phyloP scores from a whole-genome alignment of 306 rosid genomes.

The Cucurbita pepo region DNA sequence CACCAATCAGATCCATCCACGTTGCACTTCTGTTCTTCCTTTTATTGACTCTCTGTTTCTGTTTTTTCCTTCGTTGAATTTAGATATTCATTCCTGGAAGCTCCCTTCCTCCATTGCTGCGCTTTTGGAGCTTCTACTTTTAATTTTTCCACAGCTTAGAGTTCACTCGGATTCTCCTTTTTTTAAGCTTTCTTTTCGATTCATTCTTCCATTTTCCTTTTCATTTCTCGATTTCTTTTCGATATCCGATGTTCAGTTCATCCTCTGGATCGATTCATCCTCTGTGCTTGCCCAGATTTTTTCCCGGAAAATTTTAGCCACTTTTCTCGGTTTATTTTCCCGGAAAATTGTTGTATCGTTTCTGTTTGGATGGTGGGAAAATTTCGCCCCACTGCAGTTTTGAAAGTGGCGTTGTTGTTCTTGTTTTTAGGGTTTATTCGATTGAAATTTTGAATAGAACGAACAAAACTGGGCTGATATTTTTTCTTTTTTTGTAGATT shows the following conservation, averaged over 20 bases:
- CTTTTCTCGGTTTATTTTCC: conserved; percentile 5
- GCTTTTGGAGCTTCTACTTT: neutral
- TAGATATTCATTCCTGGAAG: conserved; percentile 5
- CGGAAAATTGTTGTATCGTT: conserved; percentile 1
- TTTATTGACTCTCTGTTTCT: neutral
- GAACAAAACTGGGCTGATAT: conserved; percentile 2
- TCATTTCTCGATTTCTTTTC: conserved; percentile 1
- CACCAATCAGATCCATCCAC: conserved; percentile 2
- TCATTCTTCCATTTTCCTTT: neutral
- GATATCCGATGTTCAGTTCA: neutral
- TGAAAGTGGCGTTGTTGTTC: neutral
- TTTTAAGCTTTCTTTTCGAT: neutral
- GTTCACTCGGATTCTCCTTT: neutral
- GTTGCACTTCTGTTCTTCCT: neutral
- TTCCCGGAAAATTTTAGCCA: conserved; percentile 5
- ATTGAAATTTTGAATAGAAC: neutral
- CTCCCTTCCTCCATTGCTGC: neutral
- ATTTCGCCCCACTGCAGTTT: neutral
- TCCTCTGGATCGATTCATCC: neutral
- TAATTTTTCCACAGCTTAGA: neutral
- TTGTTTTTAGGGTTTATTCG: neutral
- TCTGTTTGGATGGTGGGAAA: conserved; percentile 10
- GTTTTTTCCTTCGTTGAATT: neutral
- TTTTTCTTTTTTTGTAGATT: neutral
- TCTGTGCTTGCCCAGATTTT: neutral